Conservation (phyloP, 2,329 filamentous ascomycete species). For the Cladophialophora exuberans region DNA sequence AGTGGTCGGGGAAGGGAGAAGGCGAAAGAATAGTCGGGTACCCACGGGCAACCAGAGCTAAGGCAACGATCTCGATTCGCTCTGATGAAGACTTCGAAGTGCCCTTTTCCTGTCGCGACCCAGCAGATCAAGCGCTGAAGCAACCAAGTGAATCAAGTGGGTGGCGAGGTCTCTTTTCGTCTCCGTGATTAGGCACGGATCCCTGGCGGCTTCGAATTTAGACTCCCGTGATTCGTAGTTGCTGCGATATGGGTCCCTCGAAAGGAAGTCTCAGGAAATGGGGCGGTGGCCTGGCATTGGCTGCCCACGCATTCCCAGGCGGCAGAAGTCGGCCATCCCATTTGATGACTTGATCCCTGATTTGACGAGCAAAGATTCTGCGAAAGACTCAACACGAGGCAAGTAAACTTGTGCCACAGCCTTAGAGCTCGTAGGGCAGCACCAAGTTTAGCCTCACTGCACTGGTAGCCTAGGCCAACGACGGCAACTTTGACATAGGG, state of each 20-base stretch:
- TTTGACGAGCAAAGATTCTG: constrained; percentile 13
- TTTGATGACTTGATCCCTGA: constrained; percentile 11
- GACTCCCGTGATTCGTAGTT: constrained; percentile 25
- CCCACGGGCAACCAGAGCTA: constrained; percentile 3
- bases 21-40: constrained; percentile 16
- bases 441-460: background rate
- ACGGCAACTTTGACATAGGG: constrained; percentile 1
- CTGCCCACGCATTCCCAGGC: constrained; percentile 20
- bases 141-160: background rate
- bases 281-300: constrained; percentile 19
- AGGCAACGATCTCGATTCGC: constrained; percentile 25
- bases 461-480: constrained; percentile 9
- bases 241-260: constrained; percentile 15
- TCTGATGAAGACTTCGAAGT: background rate
- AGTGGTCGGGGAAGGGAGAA: constrained; percentile 11
- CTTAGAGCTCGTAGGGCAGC: constrained; percentile 14
- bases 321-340: constrained; percentile 20
- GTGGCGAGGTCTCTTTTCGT: constrained; percentile 21
- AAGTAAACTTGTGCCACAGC: constrained; percentile 8
- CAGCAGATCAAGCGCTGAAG: constrained; percentile 3
- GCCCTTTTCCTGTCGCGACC: background rate
- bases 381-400: constrained; percentile 26
- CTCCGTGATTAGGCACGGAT: constrained; percentile 2
- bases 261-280: no score
- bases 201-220: constrained; percentile 10